Base-by-base conservation (phyloP, 1,284 basidiomycete species). In the Naganishia sp. region DNA sequence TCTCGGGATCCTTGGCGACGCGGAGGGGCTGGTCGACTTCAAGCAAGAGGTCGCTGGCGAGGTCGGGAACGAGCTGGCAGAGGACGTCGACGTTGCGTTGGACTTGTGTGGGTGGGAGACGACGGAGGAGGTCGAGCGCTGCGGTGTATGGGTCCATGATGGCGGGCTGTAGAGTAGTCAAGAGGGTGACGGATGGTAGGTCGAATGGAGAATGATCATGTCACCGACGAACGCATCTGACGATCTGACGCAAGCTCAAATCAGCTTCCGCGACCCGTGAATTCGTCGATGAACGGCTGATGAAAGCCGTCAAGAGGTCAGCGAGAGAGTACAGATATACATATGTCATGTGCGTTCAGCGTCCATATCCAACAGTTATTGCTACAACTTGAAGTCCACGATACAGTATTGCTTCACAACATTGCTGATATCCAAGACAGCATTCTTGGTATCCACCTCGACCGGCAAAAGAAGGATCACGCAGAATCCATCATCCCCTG, bases 11-110 rank as follows among this genome's bases (percentile, higher is more conserved):
- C 46, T 85, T 86, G 79, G 86, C 84, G 61, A 97, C 82, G 74
- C 88, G 87, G 70, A 98, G 83, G 13, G 96, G 96, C 79, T 95
- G 91, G 83, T 99, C 96, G 69, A 99, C 94, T 69, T 90, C 92
- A 49, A 91, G 90, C 62, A 95, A 84, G 31, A 99, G 85, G 81
- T 99, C 96, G 74, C 99, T 96, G 17, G 93, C 91, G 73, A 93
- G 90, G 74, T 96, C 91, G n/a, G 94, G 94, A 69, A 87, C 90
- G 74, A 96, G 89, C 49, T 83, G 83, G 69, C 90, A 87, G 46
- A 99, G 86, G 28, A 87, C 83, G 57, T 87, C 84, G 69, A 99
- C 87, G 81, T 98, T 99, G 75, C 89, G 85, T 75, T 94, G 89
- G 60, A 95, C 89, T 31, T 87, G 83, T n/a, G 88, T 90, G 1